These are phyloP conservation scores for Cucurbita argyrosperma DNA, from an alignment of 306 rosid species.

Conservation along the genomic window DNA sequence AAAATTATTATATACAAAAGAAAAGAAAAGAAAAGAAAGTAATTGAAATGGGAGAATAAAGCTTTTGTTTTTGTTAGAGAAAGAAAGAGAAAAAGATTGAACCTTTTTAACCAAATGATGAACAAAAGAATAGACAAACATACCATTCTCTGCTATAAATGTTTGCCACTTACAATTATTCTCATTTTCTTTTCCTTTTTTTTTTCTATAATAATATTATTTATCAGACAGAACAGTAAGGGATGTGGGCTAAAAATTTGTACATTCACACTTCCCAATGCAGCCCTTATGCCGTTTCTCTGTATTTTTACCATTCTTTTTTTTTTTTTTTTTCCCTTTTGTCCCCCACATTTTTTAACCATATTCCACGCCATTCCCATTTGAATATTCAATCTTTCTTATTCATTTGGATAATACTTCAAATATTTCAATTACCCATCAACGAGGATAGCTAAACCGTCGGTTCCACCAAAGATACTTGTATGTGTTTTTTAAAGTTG, in stretches of 20 bases:
- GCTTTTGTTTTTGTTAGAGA: neutral
- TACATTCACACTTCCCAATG: neutral
- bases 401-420: no score
- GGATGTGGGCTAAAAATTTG: neutral
- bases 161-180: conserved; percentile 2
- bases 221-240: neutral
- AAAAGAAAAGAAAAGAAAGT: neutral
- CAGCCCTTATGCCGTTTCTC: neutral
- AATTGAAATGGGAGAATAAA: neutral
- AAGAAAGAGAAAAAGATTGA: conserved; percentile 4
- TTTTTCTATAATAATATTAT: neutral
- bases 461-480: no score
- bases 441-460: no score
- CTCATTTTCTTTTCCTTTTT: neutral
- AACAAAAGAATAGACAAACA: conserved; percentile 5
- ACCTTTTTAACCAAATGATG: conserved; percentile 1
- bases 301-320: neutral
- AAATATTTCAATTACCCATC: no score
- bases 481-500: no score
- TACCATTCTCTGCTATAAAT: conserved; percentile 7
- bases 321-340: neutral
- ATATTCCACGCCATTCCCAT: neutral
- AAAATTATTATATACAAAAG: neutral
- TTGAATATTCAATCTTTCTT: no score
- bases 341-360: neutral